These are phyloP conservation scores for Peronospora destructor DNA, from an alignment of 352 stramenopile genomes.

Conservation along the genomic window DNA sequence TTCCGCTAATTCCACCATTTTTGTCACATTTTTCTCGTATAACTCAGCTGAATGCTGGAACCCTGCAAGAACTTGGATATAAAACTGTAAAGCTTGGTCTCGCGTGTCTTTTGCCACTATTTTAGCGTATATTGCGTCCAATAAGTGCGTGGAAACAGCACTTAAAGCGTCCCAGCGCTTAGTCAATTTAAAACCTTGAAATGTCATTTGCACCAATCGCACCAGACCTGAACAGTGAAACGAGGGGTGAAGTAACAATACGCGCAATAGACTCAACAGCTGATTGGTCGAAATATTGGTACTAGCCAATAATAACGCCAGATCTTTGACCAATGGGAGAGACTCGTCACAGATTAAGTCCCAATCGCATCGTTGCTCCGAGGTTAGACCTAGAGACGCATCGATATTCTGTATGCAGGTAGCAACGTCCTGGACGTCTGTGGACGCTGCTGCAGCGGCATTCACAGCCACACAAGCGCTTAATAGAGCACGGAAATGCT, in stretches of 20 bases:
- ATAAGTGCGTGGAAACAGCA: conserved; percentile 32
- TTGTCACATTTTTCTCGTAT: conserved; percentile 34
- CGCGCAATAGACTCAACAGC: conserved; percentile 29
- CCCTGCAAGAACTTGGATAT: conserved; percentile 54
- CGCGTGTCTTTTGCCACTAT: conserved; percentile 20
- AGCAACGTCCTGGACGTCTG: conserved; percentile 1
- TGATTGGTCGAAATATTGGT: conserved; percentile 30
- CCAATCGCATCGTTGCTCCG: conserved; percentile 53
- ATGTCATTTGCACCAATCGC: conserved; percentile 46
- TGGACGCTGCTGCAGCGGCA: conserved; percentile 7
- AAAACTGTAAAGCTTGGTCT: conserved; percentile 41
- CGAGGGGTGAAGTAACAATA: conserved; percentile 31
- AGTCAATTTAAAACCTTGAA: conserved; percentile 60
- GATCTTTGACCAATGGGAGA: conserved; percentile 31
- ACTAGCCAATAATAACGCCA: conserved; percentile 61
- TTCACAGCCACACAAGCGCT: conserved; percentile 31
- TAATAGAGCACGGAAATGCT: conserved; percentile 41
- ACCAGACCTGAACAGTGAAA: conserved; percentile 41
- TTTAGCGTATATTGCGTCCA: conserved; percentile 37
- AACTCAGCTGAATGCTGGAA: conserved; percentile 72
- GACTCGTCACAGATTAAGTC: conserved; percentile 29
- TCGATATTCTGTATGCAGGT: conserved; percentile 7
- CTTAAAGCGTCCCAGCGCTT: conserved; percentile 68
- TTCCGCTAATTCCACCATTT: conserved; percentile 41
- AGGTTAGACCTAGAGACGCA: conserved; percentile 19